These are phyloP conservation scores for Teunomyces barrocoloradensis DNA, from an alignment of 805 yeast species.

Conservation along the genomic window DNA sequence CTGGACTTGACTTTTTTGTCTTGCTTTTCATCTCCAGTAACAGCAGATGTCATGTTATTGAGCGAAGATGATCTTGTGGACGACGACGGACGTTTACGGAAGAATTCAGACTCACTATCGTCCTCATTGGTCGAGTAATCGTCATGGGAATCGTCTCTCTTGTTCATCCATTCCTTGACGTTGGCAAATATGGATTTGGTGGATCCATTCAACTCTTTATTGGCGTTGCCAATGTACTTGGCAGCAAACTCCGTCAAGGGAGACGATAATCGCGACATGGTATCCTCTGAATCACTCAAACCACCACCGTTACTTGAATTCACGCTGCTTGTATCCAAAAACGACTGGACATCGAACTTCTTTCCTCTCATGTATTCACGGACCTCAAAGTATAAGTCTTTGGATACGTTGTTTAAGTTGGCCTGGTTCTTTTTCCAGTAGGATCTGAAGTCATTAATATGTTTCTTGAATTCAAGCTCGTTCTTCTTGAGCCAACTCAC, in stretches of 20 bases:
- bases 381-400: conserved; percentile 81
- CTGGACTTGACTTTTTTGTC: not conserved
- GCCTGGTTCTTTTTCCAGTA: conserved; percentile 77
- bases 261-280: conserved; percentile 32
- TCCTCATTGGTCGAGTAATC: conserved; percentile 26
- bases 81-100: not conserved
- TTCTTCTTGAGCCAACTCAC: conserved; percentile 97
- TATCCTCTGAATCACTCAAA: conserved; percentile 29
- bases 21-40: not conserved
- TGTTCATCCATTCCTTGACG: conserved; percentile 41
- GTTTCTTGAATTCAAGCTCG: conserved; percentile 90
- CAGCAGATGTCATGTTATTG: not conserved
- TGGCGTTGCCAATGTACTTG: conserved; percentile 57
- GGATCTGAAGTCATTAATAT: conserved; percentile 80
- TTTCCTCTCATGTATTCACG: conserved; percentile 64
- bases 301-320: conserved; percentile 13
- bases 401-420: conserved; percentile 67
- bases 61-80: not conserved
- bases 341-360: conserved; percentile 29
- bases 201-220: conserved; percentile 33
- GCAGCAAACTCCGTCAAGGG: conserved; percentile 70
- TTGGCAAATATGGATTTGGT: conserved; percentile 35
- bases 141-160: conserved; percentile 31
- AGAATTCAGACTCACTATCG: conserved; percentile 5
- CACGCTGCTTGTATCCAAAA: conserved; percentile 21